These are phyloP conservation scores for Venturia nashicola DNA, from an alignment of 2,329 filamentous ascomycete species.

Conservation along the genomic window DNA sequence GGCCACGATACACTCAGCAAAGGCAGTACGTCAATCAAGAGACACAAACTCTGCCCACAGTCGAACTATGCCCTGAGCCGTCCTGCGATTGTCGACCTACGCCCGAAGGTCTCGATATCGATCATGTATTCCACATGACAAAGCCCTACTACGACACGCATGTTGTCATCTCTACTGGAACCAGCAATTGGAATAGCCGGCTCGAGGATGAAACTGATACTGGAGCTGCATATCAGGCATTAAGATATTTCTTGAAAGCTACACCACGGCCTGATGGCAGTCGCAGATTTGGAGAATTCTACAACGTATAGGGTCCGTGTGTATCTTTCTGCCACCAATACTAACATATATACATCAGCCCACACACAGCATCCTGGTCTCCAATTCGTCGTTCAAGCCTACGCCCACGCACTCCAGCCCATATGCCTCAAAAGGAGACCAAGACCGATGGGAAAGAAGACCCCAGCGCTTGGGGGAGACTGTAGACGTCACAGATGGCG, in stretches of 20 bases:
- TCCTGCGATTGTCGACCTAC: slow-evolving; percentile 63
- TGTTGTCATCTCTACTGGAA: slow-evolving; percentile 70
- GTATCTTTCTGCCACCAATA: not conserved
- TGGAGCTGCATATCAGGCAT: not conserved
- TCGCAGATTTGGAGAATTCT: not conserved
- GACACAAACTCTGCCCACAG: slow-evolving; percentile 30
- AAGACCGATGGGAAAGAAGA: not conserved
- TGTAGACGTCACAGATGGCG: not conserved
- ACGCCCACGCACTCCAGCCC: slow-evolving; percentile 12
- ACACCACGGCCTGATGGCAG: not conserved
- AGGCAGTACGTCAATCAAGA: not conserved
- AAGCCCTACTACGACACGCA: slow-evolving; percentile 73
- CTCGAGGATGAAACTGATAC: slow-evolving; percentile 59
- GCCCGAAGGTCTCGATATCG: slow-evolving; percentile 58
- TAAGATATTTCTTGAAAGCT: not conserved
- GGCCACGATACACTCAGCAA: not conserved
- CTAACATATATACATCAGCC: slow-evolving; percentile 41
- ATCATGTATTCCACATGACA: slow-evolving; percentile 55
- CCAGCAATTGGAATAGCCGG: slow-evolving; percentile 65
- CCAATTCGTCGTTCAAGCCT: slow-evolving; percentile 63
- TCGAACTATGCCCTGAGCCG: slow-evolving; percentile 55
- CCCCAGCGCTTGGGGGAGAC: not conserved
- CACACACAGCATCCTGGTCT: slow-evolving; percentile 67
- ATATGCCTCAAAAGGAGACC: not conserved
- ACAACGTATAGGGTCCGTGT: not conserved